A percentile compares a stretch with the other conserved stretches of the same genome.
phyloP scores from a whole-genome alignment of 192 early-diverging fungal species.

The Helicostylum pulchrum region DNA sequence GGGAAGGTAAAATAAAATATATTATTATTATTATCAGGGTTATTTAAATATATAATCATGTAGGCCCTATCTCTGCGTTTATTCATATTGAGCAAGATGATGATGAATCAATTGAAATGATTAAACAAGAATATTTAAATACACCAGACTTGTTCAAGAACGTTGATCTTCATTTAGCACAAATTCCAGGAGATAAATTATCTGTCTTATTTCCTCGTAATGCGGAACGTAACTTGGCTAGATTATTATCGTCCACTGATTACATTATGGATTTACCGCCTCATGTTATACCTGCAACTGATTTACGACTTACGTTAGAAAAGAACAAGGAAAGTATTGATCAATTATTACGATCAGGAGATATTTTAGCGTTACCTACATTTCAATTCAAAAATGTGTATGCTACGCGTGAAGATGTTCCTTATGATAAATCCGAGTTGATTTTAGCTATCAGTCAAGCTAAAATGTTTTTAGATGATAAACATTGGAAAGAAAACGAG shows the following conservation, averaged over 20 bases:
- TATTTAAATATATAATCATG: not conserved
- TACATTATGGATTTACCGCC: conserved; percentile 43
- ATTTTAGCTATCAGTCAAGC: conserved; percentile 31
- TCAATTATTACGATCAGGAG: conserved; percentile 39
- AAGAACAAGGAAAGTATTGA: conserved; percentile 37
- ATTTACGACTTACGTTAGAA: conserved; percentile 30
- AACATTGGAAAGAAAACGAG: conserved; percentile 51
- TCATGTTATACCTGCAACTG: conserved; percentile 40
- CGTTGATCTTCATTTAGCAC: conserved; percentile 50
- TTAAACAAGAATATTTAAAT: conserved; percentile 3
- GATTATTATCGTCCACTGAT: conserved; percentile 53
- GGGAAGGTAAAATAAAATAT: conserved; percentile 41
- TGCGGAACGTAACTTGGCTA: conserved; percentile 50
- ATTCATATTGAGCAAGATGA: conserved; percentile 40
- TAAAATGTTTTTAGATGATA: conserved; percentile 41
- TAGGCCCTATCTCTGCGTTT: conserved; percentile 53
- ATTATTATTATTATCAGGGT: not conserved
- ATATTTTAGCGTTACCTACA: conserved; percentile 51
- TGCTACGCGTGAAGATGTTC: conserved; percentile 14
- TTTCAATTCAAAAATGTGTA: conserved; percentile 39
- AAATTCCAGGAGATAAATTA: conserved; percentile 13
- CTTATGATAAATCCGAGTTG: conserved; percentile 37
- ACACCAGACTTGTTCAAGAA: conserved; percentile 17
- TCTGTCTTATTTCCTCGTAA: conserved; percentile 36
- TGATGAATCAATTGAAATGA: conserved; percentile 11